Percentiles rank a stretch among this genome's conserved stretches.
Conservation (phyloP, 208 protist species). For the Acanthamoeba healyi region DNA sequence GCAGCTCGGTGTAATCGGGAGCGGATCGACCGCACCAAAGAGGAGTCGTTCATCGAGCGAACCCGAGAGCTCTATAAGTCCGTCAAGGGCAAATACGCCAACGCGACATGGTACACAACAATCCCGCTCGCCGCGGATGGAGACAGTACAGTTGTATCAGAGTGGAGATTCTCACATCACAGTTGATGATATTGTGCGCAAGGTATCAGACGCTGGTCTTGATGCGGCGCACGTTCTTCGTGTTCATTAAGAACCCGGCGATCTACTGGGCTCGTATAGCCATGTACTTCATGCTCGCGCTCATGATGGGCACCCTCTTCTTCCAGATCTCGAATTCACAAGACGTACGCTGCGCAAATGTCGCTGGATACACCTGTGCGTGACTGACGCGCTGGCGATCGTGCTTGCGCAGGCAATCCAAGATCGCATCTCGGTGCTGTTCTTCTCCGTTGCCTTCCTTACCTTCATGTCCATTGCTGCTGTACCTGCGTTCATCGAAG, state of each 20-base stretch:
- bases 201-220: conserved; percentile 34
- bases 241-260: conserved; percentile 20
- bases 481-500: conserved; percentile 64
- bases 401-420: conserved; percentile 22
- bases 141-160: neutral
- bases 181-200: neutral
- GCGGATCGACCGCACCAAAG: neutral
- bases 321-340: conserved; percentile 39
- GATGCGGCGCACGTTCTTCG: conserved; percentile 31
- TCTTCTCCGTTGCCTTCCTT: conserved; percentile 72
- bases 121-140: neutral
- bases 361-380: too few species aligned
- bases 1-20: neutral
- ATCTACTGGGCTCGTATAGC: conserved; percentile 42
- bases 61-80: neutral
- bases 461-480: conserved; percentile 75
- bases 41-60: neutral
- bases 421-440: conserved; percentile 62
- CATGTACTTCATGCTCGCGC: conserved; percentile 50
- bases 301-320: conserved; percentile 69
- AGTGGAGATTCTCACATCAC: neutral
- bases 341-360: neutral
- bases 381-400: neutral
- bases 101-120: neutral
- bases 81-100: conserved; percentile 11